Conservation (phyloP, 2,329 filamentous ascomycete genomes). For the Gremmenia infestans region DNA sequence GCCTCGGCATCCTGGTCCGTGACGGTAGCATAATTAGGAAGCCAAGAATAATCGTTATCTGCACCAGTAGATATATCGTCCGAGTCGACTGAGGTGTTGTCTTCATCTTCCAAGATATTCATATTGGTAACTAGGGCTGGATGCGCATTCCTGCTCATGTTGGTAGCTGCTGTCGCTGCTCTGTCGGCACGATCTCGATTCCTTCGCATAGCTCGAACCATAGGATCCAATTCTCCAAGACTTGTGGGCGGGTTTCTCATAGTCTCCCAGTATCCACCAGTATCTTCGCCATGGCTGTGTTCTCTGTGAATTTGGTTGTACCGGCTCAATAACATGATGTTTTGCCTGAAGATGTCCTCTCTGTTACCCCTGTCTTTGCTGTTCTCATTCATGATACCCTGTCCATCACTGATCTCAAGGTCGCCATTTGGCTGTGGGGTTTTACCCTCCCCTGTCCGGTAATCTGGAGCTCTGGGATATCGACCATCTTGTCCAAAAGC, state of each 20-base stretch:
- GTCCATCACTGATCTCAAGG: conserved; percentile 56
- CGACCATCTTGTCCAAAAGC: conserved; percentile 68
- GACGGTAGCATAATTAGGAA: conserved; percentile 23
- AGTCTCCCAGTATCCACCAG: conserved; percentile 25
- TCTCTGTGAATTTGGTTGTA: conserved; percentile 16
- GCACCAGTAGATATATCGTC: conserved; percentile 8
- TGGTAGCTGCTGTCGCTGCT: background rate
- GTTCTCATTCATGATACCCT: conserved; percentile 55
- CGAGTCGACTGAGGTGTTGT: conserved; percentile 8
- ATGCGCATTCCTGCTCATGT: conserved; percentile 8
- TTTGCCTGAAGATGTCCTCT: conserved; percentile 50
- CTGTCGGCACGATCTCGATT: conserved; percentile 9
- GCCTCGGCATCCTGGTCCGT: conserved; percentile 29
- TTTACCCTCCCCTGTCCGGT: conserved; percentile 61
- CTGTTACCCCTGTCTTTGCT: conserved; percentile 55
- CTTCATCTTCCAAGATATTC: background rate
- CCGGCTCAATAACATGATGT: conserved; percentile 40
- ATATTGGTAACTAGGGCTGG: background rate
- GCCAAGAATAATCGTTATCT: conserved; percentile 20
- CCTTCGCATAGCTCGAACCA: conserved; percentile 18
- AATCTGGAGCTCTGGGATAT: conserved; percentile 58
- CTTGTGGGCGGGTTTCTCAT: conserved; percentile 26
- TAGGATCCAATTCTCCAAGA: conserved; percentile 16
- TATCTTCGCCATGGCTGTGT: conserved; percentile 3
- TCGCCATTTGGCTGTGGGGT: conserved; percentile 57